These are phyloP conservation scores for Tolypocladium tropicale DNA, from an alignment of 2,329 filamentous ascomycete species.

Conservation along the genomic window DNA sequence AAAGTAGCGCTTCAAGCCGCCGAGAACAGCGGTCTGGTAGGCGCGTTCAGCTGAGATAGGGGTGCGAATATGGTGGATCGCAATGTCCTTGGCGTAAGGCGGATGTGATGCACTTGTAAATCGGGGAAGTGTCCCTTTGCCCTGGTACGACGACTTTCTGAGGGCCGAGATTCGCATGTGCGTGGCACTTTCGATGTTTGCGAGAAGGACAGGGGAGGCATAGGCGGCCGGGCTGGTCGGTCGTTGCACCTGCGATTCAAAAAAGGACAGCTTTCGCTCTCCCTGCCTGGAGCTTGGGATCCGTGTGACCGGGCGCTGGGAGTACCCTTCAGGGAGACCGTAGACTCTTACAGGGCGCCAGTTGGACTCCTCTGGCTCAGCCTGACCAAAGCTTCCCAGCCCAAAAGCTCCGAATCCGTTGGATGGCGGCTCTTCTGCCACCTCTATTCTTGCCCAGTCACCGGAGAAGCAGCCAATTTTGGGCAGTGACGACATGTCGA, in stretches of 20 bases:
- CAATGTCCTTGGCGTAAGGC: constrained; percentile 64
- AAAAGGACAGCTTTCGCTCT: constrained; percentile 48
- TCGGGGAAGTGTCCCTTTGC: constrained; percentile 43
- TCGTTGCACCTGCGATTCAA: constrained; percentile 57
- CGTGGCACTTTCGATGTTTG: constrained; percentile 70
- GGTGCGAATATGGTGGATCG: constrained; percentile 77
- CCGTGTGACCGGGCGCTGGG: constrained; percentile 48
- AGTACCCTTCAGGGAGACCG: constrained; percentile 70
- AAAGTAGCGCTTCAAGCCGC: constrained; percentile 81
- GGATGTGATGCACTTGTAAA: constrained; percentile 45
- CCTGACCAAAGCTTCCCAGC: constrained; percentile 47
- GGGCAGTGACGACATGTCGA: constrained; percentile 75
- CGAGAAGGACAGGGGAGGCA: constrained; percentile 75
- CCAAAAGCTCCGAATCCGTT: constrained; percentile 59
- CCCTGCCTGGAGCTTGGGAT: constrained; percentile 45
- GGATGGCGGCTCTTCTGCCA: constrained; percentile 59
- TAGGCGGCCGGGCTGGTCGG: constrained; percentile 54
- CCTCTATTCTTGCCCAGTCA: constrained; percentile 86
- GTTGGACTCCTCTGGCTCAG: constrained; percentile 46
- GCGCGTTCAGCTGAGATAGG: constrained; percentile 78
- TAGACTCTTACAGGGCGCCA: constrained; percentile 87
- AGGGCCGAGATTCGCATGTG: constrained; percentile 72
- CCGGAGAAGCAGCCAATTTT: constrained; percentile 95
- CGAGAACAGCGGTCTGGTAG: constrained; percentile 76
- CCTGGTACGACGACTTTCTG: constrained; percentile 38